These are phyloP conservation scores for Pisolithus tinctorius DNA, from an alignment of 768 basidiomycete genomes.

Conservation along the genomic window DNA sequence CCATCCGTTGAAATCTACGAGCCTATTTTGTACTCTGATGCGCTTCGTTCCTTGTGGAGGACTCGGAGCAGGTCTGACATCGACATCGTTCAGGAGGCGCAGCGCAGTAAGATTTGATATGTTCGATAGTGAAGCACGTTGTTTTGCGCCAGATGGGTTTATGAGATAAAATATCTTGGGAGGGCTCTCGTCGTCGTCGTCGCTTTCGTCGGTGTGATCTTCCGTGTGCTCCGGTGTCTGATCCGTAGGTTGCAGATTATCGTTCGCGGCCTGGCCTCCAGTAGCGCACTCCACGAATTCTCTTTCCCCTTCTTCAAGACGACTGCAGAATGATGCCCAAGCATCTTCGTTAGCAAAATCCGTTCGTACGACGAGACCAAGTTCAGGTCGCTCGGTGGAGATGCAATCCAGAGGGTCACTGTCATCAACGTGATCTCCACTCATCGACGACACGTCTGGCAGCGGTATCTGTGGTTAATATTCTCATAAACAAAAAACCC, in stretches of 20 bases:
- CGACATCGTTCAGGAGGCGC: conserved; percentile 64
- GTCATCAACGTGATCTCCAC: conserved; percentile 31
- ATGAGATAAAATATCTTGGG: conserved; percentile 48
- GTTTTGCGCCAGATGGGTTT: conserved; percentile 35
- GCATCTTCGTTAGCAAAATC: conserved; percentile 64
- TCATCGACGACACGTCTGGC: conserved; percentile 12
- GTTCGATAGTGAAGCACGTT: conserved; percentile 35
- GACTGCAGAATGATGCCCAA: conserved; percentile 49
- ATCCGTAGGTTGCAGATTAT: conserved; percentile 14
- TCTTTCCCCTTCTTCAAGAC: conserved; percentile 49
- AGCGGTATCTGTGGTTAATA: conserved; percentile 10
- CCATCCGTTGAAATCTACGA: conserved; percentile 57
- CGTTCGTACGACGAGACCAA: conserved; percentile 65
- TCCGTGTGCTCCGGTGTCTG: conserved; percentile 15
- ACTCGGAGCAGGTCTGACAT: conserved; percentile 48
- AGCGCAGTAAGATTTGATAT: conserved; percentile 62
- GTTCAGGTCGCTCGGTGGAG: conserved; percentile 38
- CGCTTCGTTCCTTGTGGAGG: conserved; percentile 40
- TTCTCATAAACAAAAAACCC: too few species aligned
- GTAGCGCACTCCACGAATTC: conserved; percentile 30
- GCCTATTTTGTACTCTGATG: conserved; percentile 44
- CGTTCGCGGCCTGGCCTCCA: conserved; percentile 19
- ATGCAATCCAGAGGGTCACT: conserved; percentile 48
- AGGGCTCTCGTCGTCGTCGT: conserved; percentile 27
- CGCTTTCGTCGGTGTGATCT: conserved; percentile 20